These are phyloP conservation scores for Tillandsia fasciculata DNA, from an alignment of 176 grass and related monocot genomes.

Conservation along the genomic window DNA sequence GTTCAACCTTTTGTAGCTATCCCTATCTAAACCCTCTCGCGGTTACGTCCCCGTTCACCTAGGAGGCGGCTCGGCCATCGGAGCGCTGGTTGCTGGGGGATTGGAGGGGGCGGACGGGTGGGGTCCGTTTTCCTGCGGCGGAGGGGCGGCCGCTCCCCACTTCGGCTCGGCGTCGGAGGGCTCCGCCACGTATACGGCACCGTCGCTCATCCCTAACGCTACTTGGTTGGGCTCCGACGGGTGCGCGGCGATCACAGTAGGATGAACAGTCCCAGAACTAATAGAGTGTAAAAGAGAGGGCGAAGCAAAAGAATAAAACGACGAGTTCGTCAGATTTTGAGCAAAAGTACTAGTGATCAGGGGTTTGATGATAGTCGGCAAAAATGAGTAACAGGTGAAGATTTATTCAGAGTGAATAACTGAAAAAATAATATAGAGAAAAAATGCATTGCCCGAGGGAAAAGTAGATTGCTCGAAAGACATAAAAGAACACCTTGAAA, in stretches of 20 bases:
- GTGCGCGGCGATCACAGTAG: constrained; percentile 81
- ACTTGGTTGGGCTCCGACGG: constrained; percentile 91
- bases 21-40: background rate
- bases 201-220: constrained; percentile 85
- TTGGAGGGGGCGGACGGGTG: constrained; percentile 44
- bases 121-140: constrained; percentile 57
- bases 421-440: background rate
- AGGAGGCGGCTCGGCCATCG: constrained; percentile 48
- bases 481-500: constrained; percentile 39
- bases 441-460: background rate
- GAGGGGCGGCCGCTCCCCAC: constrained; percentile 55
- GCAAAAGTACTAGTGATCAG: background rate
- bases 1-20: background rate
- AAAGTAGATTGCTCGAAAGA: background rate
- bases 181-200: constrained; percentile 80
- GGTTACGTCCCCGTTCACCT: constrained; percentile 27
- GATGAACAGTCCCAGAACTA: constrained; percentile 51
- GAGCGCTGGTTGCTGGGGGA: constrained; percentile 37
- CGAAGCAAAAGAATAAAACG: background rate
- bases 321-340: background rate
- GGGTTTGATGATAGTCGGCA: background rate
- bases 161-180: constrained; percentile 60
- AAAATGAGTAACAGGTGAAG: background rate
- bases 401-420: background rate
- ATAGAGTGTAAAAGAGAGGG: background rate